Evolutionary conservation across 352 stramenopile genomes (phyloP), one percentile per base, ranked within the genome.

Genomic region (Pythium rhizo-oryzae): DNA sequence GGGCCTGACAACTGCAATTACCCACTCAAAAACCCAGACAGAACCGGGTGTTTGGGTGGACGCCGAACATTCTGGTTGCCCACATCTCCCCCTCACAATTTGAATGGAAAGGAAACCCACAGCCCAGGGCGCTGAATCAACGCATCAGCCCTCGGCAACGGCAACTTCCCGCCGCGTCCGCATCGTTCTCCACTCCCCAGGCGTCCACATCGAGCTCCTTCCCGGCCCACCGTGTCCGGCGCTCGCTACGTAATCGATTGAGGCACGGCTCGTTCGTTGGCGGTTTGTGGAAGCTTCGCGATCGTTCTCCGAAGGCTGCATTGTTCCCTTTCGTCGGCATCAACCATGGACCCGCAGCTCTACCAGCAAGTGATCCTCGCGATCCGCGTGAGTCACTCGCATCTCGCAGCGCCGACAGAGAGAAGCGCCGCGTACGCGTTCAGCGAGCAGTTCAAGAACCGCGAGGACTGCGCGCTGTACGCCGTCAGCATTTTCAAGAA

Each of bases 361-460:
- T 94, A 91, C 69, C 69, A 91, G 69, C 82, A 88, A 59, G 75
- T 92, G 64, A 72, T 94, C 71, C 73, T 88, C 58, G 86, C 86
- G n/a, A 78, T 94, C 19, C 78, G 91, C 56, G 78, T 90, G 46
- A 89, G 76, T 61, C 84, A 92, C 79, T 91, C 84, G 70, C 73
- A 74, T n/a, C 59, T 75, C 25, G 79, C 80, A 25, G 71, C 78
- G 4, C 50, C 79, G 1, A 69, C 46, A 0, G 84, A 92, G 2
- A 81, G 84, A 13, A 65, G 79, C 28, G 76, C 72, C 25, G 84
- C 86, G n/a, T 94, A 94, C 57, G 78, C 73, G 41, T 92, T 90
- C 71, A 91, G 84, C 50, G 84, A 94, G 57, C 67, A 83, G 53
- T 92, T 94, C 70, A 92, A 94, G 73, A 75, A 69, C 33, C 82